phyloP scores from a whole-genome alignment of 1,139 yeast genomes.

The Meyerozyma smithsonii region DNA sequence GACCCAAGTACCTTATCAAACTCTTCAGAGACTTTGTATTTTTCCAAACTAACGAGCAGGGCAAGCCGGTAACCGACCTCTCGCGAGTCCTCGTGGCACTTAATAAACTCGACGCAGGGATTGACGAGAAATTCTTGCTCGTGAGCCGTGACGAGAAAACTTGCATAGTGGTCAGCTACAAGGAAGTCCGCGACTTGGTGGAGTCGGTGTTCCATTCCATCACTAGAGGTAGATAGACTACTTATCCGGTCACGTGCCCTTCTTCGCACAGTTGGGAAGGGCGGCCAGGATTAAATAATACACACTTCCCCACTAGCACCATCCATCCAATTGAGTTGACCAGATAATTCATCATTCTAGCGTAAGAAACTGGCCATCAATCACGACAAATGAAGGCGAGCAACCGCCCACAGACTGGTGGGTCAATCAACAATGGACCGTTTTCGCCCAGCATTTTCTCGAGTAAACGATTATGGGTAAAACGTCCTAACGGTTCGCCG shows the following conservation, averaged over 20 bases:
- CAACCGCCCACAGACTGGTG: background rate
- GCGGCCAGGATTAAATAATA: too few species aligned
- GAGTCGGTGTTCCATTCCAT: conserved; percentile 68
- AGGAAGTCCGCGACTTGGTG: conserved; percentile 69
- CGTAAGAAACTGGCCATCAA: too few species aligned
- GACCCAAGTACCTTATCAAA: conserved; percentile 69
- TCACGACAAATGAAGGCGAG: background rate
- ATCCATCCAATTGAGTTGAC: too few species aligned
- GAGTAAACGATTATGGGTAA: conserved; percentile 59
- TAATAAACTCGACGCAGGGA: conserved; percentile 90
- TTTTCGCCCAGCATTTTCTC: conserved; percentile 9
- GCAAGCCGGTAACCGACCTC: conserved; percentile 75
- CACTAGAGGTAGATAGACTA: conserved; percentile 17
- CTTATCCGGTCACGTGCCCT: background rate
- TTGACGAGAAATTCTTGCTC: conserved; percentile 74
- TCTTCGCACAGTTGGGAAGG: background rate
- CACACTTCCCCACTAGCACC: too few species aligned
- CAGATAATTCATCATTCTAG: too few species aligned
- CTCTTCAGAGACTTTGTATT: conserved; percentile 82
- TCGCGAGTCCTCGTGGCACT: conserved; percentile 74
- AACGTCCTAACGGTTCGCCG: conserved; percentile 52
- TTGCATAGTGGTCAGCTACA: conserved; percentile 75
- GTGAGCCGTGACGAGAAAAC: conserved; percentile 80
- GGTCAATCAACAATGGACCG: conserved; percentile 2
- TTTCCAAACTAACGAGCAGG: conserved; percentile 74